Evolutionary conservation across 495 filamentous ascomycete species (phyloP).

Genomic region (Talaromyces adpressus): DNA sequence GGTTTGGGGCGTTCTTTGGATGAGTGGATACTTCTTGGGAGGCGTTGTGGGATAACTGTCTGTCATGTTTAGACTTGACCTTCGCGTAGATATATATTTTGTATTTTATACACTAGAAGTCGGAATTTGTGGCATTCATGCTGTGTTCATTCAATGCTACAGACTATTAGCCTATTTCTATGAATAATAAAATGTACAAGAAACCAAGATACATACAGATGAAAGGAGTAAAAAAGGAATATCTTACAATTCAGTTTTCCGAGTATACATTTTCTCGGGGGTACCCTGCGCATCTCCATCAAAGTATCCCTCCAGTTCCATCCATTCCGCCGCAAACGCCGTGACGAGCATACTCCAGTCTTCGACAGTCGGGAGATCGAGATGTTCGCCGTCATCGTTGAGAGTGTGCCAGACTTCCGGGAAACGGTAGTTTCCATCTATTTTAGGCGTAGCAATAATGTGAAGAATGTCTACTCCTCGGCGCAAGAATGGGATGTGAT

Average conservation of each 20-base stretch:
- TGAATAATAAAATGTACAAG: background rate
- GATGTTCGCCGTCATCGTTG: conserved; percentile 76
- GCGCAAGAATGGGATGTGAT: conserved; percentile 82
- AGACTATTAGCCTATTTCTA: background rate
- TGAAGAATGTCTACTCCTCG: conserved; percentile 85
- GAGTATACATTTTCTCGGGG: conserved; percentile 10
- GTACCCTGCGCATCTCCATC: conserved; percentile 13
- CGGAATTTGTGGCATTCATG: background rate
- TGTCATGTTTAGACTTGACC: background rate
- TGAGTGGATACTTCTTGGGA: conserved; percentile 43
- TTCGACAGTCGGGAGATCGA: conserved; percentile 74
- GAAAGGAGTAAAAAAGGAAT: conserved; percentile 13
- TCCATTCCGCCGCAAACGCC: conserved; percentile 86
- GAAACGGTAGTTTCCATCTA: conserved; percentile 38
- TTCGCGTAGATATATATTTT: conserved; percentile 16
- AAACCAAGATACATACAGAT: conserved; percentile 4
- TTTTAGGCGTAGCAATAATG: conserved; percentile 61
- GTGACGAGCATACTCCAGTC: conserved; percentile 82
- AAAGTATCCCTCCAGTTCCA: conserved; percentile 76
- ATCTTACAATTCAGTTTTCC: conserved; percentile 43
- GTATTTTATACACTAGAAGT: background rate
- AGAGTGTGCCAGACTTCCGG: conserved; percentile 82
- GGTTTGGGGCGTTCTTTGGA: conserved; percentile 39
- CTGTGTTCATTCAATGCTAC: background rate
- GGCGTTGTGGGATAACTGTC: conserved; percentile 9